Evolutionary conservation across 2,329 filamentous ascomycete species (phyloP).

Genomic region (Amauroascus niger): DNA sequence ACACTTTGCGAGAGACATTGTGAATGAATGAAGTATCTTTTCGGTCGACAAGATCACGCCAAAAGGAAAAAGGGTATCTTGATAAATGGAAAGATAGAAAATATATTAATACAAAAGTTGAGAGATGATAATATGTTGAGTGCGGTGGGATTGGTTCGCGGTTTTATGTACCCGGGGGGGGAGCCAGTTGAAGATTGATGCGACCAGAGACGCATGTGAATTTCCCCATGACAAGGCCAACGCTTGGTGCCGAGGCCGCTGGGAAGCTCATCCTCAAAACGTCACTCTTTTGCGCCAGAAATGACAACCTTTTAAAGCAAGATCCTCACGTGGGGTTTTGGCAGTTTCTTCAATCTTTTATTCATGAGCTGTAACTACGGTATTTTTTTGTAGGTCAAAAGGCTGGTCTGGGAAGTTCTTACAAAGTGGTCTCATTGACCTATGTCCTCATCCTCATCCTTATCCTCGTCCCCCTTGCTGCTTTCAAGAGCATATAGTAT

Average conservation of each 20-base stretch:
- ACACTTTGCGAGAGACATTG: slow-evolving; percentile 68
- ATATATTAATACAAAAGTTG: neutral
- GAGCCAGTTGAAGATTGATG: neutral
- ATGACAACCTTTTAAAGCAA: no score
- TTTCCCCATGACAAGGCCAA: neutral
- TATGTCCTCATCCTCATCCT: no score
- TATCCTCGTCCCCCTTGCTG: no score
- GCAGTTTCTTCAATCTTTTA: neutral
- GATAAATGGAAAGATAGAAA: slow-evolving; percentile 15
- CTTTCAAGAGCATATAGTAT: no score
- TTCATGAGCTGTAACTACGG: no score
- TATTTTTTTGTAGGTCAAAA: no score
- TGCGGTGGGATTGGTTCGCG: neutral
- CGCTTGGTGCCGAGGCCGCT: slow-evolving; percentile 8
- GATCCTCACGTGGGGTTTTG: neutral
- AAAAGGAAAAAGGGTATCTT: slow-evolving; percentile 14
- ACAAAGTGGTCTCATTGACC: no score
- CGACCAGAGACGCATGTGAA: slow-evolving; percentile 8
- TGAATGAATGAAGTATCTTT: slow-evolving; percentile 23
- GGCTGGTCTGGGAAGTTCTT: no score
- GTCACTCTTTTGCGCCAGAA: no score
- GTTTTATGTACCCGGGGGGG: slow-evolving; percentile 2
- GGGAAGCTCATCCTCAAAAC: neutral
- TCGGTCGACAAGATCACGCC: neutral
- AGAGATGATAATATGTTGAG: neutral